phyloP scores from a whole-genome alignment of 257 asterid genomes.

The Plectranthus barbatus region DNA sequence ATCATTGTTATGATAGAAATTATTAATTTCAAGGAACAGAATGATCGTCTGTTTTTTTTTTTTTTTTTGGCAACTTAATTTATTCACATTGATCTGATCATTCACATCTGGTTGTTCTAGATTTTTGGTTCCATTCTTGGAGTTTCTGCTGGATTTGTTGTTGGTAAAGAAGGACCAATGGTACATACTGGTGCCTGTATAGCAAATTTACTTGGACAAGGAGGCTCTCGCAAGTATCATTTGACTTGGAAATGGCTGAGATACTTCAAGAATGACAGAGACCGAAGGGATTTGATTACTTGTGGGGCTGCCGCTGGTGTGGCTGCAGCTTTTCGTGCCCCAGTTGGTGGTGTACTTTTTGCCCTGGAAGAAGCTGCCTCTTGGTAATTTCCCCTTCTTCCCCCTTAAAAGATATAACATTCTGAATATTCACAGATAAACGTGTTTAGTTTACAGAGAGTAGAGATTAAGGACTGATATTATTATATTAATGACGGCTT shows the following conservation, averaged over 20 bases:
- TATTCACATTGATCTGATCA: not conserved
- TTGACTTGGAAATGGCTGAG: conserved; percentile 93
- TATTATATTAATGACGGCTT: too few relatives aligned
- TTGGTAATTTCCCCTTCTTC: conserved; percentile 40
- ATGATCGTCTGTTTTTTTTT: too few relatives aligned
- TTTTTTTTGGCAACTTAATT: not conserved
- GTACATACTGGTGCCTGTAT: conserved; percentile 98
- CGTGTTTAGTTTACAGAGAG: not conserved
- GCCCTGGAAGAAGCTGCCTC: conserved; percentile 99
- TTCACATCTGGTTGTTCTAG: conserved; percentile 27
- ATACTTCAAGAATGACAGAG: conserved; percentile 88
- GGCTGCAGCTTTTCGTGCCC: conserved; percentile 99
- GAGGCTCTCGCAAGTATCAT: conserved; percentile 95
- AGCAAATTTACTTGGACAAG: conserved; percentile 95
- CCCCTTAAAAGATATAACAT: not conserved
- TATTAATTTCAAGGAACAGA: not conserved
- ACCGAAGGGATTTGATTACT: conserved; percentile 93
- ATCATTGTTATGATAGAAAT: not conserved
- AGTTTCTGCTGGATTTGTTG: conserved; percentile 97
- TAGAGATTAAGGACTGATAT: not conserved
- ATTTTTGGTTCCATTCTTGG: conserved; percentile 89
- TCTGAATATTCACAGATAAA: not conserved
- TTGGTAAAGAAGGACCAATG: conserved; percentile 99
- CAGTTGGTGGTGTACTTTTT: conserved; percentile 98
- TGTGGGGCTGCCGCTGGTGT: conserved; percentile 99